Percentiles rank a stretch among this genome's conserved stretches.
Conservation (phyloP, 2,329 filamentous ascomycete species). For the Aspergillus oerlinghausenensis region DNA sequence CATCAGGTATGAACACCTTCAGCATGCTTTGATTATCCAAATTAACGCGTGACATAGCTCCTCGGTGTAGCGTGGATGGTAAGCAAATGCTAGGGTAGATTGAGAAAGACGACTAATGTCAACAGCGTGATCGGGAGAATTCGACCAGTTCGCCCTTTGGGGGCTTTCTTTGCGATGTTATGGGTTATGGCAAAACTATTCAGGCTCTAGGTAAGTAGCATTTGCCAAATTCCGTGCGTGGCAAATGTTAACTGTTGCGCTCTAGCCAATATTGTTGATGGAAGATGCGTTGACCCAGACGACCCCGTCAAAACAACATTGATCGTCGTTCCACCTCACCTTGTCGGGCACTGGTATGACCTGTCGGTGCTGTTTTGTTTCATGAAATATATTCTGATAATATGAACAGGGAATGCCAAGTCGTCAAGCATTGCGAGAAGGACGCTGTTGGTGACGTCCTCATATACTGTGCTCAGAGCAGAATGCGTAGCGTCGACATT, state of each 20-base stretch:
- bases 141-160: conserved; percentile 24
- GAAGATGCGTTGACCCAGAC: conserved; percentile 13
- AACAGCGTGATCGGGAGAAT: conserved; percentile 30
- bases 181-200: conserved; percentile 41
- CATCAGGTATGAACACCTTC: conserved; percentile 26
- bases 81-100: not conserved
- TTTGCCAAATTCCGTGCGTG: not conserved
- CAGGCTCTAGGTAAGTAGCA: conserved; percentile 28
- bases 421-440: conserved; percentile 28
- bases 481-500: conserved; percentile 15
- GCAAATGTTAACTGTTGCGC: not conserved
- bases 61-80: conserved; percentile 33
- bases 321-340: conserved; percentile 32
- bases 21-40: not conserved
- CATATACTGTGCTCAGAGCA: conserved; percentile 20
- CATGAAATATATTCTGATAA: not conserved
- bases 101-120: conserved; percentile 7
- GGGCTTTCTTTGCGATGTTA: conserved; percentile 38
- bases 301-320: conserved; percentile 29
- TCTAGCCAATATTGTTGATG: conserved; percentile 36
- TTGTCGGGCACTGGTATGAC: conserved; percentile 33
- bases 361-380: not conserved
- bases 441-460: conserved; percentile 18
- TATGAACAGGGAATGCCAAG: conserved; percentile 23
- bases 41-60: conserved; percentile 19